Evolutionary conservation across 139 green algal species (phyloP).

Genomic region (Chlamydomonas applanata): DNA sequence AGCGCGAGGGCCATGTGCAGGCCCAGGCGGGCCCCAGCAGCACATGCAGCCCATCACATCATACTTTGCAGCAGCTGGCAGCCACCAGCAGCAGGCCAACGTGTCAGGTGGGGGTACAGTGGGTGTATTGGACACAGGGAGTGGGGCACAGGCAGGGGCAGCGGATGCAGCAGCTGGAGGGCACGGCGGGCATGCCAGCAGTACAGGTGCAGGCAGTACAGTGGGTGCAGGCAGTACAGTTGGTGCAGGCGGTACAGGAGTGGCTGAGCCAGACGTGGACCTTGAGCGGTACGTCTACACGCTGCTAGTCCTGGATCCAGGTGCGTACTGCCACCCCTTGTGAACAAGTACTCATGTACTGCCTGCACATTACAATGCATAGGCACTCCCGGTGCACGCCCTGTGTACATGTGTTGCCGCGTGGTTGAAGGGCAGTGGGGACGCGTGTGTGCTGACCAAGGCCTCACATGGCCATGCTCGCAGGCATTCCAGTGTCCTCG

Average conservation of each 20-base stretch:
- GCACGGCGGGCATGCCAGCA: background rate
- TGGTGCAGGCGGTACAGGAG: background rate
- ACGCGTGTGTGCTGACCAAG: background rate
- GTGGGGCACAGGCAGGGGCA: too few relatives aligned
- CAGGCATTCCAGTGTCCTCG: background rate
- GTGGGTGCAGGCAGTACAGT: background rate
- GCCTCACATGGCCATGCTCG: too few relatives aligned
- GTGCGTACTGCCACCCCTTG: background rate
- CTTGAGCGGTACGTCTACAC: constrained; percentile 15
- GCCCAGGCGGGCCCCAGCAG: too few relatives aligned
- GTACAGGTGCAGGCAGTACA: background rate
- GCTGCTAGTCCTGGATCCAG: constrained; percentile 47
- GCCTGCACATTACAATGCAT: too few relatives aligned
- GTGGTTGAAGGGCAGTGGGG: background rate
- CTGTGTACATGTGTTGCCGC: too few relatives aligned
- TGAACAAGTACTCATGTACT: background rate
- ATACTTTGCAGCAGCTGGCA: too few relatives aligned
- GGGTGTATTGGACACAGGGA: too few relatives aligned
- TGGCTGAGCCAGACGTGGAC: background rate
- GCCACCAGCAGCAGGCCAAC: background rate
- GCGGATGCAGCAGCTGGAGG: background rate
- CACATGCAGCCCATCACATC: too few relatives aligned
- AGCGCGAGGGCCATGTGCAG: too few relatives aligned
- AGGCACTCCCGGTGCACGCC: too few relatives aligned
- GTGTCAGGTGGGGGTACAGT: too few relatives aligned